These are phyloP conservation scores for Penicillium sp. DNA, from an alignment of 2,329 filamentous ascomycete species.

Conservation along the genomic window DNA sequence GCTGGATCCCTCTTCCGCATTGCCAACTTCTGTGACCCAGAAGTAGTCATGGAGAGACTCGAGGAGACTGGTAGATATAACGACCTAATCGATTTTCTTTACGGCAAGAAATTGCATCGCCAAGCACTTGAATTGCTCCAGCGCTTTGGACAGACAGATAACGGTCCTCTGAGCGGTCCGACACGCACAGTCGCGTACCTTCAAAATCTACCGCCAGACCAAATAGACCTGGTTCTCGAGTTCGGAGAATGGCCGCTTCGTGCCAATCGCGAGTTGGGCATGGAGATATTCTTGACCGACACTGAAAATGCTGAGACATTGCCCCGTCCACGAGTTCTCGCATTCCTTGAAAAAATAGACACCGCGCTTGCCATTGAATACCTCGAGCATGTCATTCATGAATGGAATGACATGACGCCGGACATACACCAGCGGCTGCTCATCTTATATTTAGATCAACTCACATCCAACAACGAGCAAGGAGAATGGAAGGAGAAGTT, in stretches of 20 bases:
- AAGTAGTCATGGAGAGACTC: conserved; percentile 89
- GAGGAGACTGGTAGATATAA: conserved; percentile 86
- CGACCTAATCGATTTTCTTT: conserved; percentile 95
- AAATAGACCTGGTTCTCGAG: conserved; percentile 87
- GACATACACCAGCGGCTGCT: conserved; percentile 86
- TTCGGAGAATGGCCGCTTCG: conserved; percentile 86
- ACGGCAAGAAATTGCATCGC: conserved; percentile 89
- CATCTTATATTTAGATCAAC: conserved; percentile 64
- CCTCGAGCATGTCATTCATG: conserved; percentile 84
- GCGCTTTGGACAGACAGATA: conserved; percentile 68
- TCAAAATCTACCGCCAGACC: conserved; percentile 81
- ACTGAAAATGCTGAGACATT: conserved; percentile 92
- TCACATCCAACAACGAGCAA: conserved; percentile 44
- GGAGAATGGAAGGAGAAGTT: conserved; percentile 64
- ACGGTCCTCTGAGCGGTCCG: conserved; percentile 69
- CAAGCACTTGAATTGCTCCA: conserved; percentile 79
- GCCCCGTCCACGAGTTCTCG: conserved; percentile 71
- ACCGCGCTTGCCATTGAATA: conserved; percentile 73
- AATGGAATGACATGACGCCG: conserved; percentile 78
- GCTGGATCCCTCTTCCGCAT: conserved; percentile 90
- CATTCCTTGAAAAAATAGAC: conserved; percentile 71
- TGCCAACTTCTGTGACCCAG: conserved; percentile 94
- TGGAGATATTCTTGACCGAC: conserved; percentile 92
- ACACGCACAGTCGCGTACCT: conserved; percentile 83
- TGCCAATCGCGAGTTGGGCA: conserved; percentile 70